phyloP scores from a whole-genome alignment of 495 filamentous ascomycete genomes.

The Trichocladium antarcticum region DNA sequence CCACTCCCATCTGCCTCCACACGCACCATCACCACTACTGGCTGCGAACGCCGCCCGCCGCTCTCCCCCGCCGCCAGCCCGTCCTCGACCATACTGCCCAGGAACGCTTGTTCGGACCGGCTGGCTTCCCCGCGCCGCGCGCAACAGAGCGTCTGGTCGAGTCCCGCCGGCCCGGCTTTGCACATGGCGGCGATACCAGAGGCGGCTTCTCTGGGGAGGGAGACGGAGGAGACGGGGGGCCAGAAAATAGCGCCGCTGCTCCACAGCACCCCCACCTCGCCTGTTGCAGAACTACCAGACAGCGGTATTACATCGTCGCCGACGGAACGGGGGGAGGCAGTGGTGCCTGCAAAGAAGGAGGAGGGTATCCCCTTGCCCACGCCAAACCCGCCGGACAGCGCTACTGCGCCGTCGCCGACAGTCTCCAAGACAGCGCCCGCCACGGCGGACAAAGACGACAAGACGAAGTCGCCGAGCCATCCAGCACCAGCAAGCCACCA shows the following conservation, averaged over 20 bases:
- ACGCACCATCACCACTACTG: slow-evolving; percentile 49
- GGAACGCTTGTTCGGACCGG: slow-evolving; percentile 12
- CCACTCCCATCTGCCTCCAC: slow-evolving; percentile 34
- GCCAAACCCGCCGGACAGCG: no score
- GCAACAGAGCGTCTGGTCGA: slow-evolving; percentile 32
- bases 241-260: background rate
- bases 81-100: slow-evolving; percentile 14
- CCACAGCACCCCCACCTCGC: background rate
- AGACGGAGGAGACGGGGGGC: background rate
- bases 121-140: slow-evolving; percentile 25
- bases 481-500: background rate
- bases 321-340: slow-evolving; percentile 5
- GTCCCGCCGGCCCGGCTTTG: slow-evolving; percentile 14
- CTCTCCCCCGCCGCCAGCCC: slow-evolving; percentile 2
- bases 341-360: background rate
- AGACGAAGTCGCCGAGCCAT: background rate
- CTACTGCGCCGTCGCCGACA: no score
- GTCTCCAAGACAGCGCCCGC: no score
- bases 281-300: slow-evolving; percentile 3
- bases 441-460: no score
- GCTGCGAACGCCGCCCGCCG: slow-evolving; percentile 26
- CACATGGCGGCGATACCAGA: background rate
- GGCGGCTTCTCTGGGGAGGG: background rate
- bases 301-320: slow-evolving; percentile 21
- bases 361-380: background rate